These are phyloP conservation scores for Fusarium nygamai DNA, from an alignment of 2,329 filamentous ascomycete genomes.

Conservation along the genomic window DNA sequence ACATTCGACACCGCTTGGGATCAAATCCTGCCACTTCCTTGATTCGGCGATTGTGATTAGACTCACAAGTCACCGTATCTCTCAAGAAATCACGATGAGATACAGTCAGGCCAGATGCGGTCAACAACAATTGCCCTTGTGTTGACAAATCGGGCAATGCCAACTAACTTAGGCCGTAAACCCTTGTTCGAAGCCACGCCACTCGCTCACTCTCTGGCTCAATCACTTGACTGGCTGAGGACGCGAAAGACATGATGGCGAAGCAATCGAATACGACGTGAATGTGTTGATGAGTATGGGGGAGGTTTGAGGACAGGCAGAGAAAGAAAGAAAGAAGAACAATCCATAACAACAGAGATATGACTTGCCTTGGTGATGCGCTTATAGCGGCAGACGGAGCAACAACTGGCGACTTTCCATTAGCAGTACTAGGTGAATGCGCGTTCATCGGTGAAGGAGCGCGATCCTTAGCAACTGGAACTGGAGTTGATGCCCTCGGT, in stretches of 20 bases:
- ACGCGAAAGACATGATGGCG: slow-evolving; percentile 32
- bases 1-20: slow-evolving; percentile 25
- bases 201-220: slow-evolving; percentile 30
- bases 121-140: slow-evolving; percentile 29
- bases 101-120: slow-evolving; percentile 38
- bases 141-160: slow-evolving; percentile 41
- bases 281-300: neutral
- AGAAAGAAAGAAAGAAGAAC: neutral
- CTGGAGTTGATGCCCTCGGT: slow-evolving; percentile 22
- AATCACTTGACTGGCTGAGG: slow-evolving; percentile 35
- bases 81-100: slow-evolving; percentile 29
- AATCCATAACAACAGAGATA: neutral
- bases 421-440: slow-evolving; percentile 11
- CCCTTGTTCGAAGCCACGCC: slow-evolving; percentile 40
- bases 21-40: neutral
- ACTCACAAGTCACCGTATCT: slow-evolving; percentile 22
- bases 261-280: slow-evolving; percentile 8
- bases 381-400: neutral
- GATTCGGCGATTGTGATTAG: slow-evolving; percentile 18
- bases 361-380: slow-evolving; percentile 32
- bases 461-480: slow-evolving; percentile 24
- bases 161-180: slow-evolving; percentile 36
- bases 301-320: neutral
- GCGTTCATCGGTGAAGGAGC: slow-evolving; percentile 26
- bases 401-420: slow-evolving; percentile 19